Evolutionary conservation across 1,139 yeast species (phyloP).

Genomic region (Tardiomyces blankii): DNA sequence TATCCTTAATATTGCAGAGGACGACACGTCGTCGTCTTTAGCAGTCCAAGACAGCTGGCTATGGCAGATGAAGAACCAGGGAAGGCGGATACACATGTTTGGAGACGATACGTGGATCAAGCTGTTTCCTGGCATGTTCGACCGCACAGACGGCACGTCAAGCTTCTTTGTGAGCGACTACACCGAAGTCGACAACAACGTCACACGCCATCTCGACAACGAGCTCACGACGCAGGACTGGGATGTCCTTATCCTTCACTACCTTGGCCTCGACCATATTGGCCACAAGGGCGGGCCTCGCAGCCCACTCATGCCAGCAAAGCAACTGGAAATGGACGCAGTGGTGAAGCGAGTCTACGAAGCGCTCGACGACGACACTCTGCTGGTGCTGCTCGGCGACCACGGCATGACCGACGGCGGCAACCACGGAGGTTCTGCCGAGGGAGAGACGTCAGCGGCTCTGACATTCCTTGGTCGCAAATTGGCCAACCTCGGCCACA

Average conservation of each 20-base stretch:
- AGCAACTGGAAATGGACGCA: slow-evolving; percentile 77
- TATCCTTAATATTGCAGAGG: slow-evolving; percentile 86
- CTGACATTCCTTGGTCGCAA: slow-evolving; percentile 56
- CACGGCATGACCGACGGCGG: slow-evolving; percentile 76
- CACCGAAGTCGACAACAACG: slow-evolving; percentile 87
- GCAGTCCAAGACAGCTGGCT: slow-evolving; percentile 82
- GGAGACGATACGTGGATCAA: slow-evolving; percentile 99
- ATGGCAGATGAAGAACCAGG: slow-evolving; percentile 40
- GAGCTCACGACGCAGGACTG: slow-evolving; percentile 42
- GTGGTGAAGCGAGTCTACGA: slow-evolving; percentile 46
- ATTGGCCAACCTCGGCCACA: slow-evolving; percentile 25
- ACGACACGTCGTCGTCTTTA: slow-evolving; percentile 67
- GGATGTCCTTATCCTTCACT: slow-evolving; percentile 85
- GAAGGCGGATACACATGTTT: slow-evolving; percentile 59
- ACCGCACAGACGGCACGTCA: slow-evolving; percentile 70
- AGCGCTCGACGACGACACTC: slow-evolving; percentile 41
- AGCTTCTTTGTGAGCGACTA: slow-evolving; percentile 87
- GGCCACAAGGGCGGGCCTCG: slow-evolving; percentile 95
- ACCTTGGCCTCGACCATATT: slow-evolving; percentile 89
- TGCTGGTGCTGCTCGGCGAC: slow-evolving; percentile 78
- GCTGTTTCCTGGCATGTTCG: slow-evolving; percentile 61
- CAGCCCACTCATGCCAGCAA: slow-evolving; percentile 66
- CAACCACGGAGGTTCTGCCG: slow-evolving; percentile 91
- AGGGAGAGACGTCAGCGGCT: slow-evolving; percentile 86
- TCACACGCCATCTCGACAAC: slow-evolving; percentile 67